Conservation (phyloP, 2,329 filamentous ascomycete species). For the Thielaviopsis ethacetica region DNA sequence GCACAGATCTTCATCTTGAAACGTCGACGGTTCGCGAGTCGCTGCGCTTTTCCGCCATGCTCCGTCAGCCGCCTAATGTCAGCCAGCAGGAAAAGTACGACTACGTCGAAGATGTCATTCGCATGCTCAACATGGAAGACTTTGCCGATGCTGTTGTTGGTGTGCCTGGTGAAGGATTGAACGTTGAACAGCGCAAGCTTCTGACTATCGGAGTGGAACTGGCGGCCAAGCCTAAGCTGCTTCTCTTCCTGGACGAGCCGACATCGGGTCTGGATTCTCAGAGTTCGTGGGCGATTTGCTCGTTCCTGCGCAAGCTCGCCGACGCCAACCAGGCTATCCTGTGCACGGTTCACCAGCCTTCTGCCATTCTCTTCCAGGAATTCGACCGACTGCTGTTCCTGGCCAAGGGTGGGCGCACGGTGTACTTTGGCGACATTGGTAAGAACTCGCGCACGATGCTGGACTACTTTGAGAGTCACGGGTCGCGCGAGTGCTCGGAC, state of each 20-base stretch:
- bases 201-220: slow-evolving; percentile 46
- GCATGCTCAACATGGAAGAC: slow-evolving; percentile 49
- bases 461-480: slow-evolving; percentile 48
- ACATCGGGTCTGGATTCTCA: slow-evolving; percentile 46
- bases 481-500: slow-evolving; percentile 39
- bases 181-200: slow-evolving; percentile 45
- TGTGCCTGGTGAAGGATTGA: slow-evolving; percentile 41
- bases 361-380: slow-evolving; percentile 33
- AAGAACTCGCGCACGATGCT: slow-evolving; percentile 38
- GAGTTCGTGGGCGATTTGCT: slow-evolving; percentile 45
- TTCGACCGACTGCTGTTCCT: slow-evolving; percentile 49
- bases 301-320: slow-evolving; percentile 45
- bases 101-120: slow-evolving; percentile 48
- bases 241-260: slow-evolving; percentile 47
- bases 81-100: slow-evolving; percentile 40
- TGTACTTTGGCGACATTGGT: slow-evolving; percentile 55
- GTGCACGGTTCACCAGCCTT: slow-evolving; percentile 40
- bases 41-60: slow-evolving; percentile 37
- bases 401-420: slow-evolving; percentile 46
- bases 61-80: slow-evolving; percentile 38
- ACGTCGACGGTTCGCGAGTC: slow-evolving; percentile 39
- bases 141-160: slow-evolving; percentile 52
- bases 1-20: slow-evolving; percentile 36
- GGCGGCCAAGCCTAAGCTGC: slow-evolving; percentile 37
- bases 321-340: slow-evolving; percentile 35